These are phyloP conservation scores for Suhomyces bolitotheri DNA, from an alignment of 1,139 yeast species.

Conservation along the genomic window DNA sequence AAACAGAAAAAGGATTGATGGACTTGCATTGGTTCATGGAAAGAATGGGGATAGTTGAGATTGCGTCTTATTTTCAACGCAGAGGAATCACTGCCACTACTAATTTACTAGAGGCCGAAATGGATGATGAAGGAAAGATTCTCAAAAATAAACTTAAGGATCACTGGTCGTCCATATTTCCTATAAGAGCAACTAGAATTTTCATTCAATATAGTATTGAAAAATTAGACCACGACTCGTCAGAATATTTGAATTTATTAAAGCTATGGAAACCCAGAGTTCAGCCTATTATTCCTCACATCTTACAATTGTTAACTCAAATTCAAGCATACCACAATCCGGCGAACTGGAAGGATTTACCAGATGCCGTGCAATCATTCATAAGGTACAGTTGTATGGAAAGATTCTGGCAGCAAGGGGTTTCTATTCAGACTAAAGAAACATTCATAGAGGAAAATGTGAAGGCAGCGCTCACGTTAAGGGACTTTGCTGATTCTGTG, in stretches of 20 bases:
- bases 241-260: constrained; percentile 71
- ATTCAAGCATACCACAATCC: constrained; percentile 95
- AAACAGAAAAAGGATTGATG: constrained; percentile 82
- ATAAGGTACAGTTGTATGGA: constrained; percentile 87
- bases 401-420: constrained; percentile 98
- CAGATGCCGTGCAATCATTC: constrained; percentile 86
- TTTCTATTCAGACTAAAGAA: constrained; percentile 89
- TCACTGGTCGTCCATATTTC: constrained; percentile 93
- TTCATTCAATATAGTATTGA: constrained; percentile 95
- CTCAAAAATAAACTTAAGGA: constrained; percentile 78
- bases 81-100: constrained; percentile 80
- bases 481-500: constrained; percentile 98
- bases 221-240: constrained; percentile 74
- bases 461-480: constrained; percentile 85
- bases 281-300: constrained; percentile 87
- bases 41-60: constrained; percentile 88
- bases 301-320: constrained; percentile 81
- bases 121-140: constrained; percentile 87
- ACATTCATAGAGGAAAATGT: constrained; percentile 94
- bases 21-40: constrained; percentile 98
- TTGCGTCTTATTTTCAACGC: constrained; percentile 84
- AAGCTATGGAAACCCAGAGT: constrained; percentile 91
- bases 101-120: constrained; percentile 69
- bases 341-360: constrained; percentile 83
- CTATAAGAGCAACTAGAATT: constrained; percentile 92